Evolutionary conservation across 768 basidiomycete genomes (phyloP).

Genomic region (Leccinum truebloodii): DNA sequence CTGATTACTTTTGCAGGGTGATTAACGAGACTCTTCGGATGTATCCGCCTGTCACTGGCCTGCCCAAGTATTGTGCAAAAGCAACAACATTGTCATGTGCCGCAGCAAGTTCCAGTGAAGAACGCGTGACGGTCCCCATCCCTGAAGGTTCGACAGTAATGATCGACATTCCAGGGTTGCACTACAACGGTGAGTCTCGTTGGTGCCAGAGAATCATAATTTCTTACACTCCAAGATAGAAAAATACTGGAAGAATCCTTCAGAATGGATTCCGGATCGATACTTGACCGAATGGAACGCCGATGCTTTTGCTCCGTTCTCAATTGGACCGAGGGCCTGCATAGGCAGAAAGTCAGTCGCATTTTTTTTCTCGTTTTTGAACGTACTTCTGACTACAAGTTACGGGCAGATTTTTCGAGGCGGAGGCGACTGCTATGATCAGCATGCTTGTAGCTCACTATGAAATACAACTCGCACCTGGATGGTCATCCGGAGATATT

Average conservation of each 20-base stretch:
- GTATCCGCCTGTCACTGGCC: neutral
- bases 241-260: neutral
- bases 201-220: neutral
- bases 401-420: neutral
- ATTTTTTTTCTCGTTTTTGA: neutral
- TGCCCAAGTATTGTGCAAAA: neutral
- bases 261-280: conserved; percentile 1
- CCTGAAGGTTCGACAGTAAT: neutral
- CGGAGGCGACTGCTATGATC: neutral
- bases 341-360: neutral
- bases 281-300: conserved; percentile 1
- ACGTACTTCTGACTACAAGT: neutral
- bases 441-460: neutral
- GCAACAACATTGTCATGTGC: neutral
- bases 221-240: neutral
- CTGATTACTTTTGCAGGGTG: neutral
- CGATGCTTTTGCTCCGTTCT: conserved; percentile 2
- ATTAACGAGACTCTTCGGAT: neutral
- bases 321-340: neutral
- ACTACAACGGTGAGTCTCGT: neutral
- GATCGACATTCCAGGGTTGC: neutral
- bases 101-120: neutral
- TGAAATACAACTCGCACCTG: neutral
- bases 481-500: too few species aligned
- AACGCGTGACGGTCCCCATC: neutral